phyloP scores from a whole-genome alignment of 2,329 filamentous ascomycete species.

The Ceratocystiopsis sp. region DNA sequence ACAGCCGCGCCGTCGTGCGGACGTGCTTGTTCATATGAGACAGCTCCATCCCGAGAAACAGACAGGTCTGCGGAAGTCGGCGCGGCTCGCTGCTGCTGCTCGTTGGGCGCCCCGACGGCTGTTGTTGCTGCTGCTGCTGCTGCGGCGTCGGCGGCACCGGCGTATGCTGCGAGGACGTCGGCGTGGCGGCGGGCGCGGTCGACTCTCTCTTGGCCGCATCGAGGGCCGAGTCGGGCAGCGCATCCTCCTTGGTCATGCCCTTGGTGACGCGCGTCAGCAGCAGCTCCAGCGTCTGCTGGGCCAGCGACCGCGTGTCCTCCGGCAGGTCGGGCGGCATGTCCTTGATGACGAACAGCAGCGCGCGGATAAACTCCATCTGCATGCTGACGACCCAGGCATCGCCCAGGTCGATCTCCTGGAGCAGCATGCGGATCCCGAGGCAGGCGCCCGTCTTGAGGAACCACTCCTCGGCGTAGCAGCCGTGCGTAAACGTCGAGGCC shows the following conservation, averaged over 20 bases:
- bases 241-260: slow-evolving; percentile 63
- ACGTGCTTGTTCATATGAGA: slow-evolving; percentile 95
- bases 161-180: background rate
- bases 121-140: background rate
- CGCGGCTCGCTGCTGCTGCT: slow-evolving; percentile 11
- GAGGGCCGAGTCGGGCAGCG: slow-evolving; percentile 1
- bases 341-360: slow-evolving; percentile 95
- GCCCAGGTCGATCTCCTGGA: slow-evolving; percentile 70
- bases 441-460: slow-evolving; percentile 92
- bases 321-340: slow-evolving; percentile 92
- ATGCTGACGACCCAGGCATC: slow-evolving; percentile 68
- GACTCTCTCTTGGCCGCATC: background rate
- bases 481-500: slow-evolving; percentile 74
- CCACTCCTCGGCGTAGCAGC: slow-evolving; percentile 96
- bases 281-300: slow-evolving; percentile 67
- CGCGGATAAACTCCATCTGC: slow-evolving; percentile 74
- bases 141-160: background rate
- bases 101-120: background rate
- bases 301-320: slow-evolving; percentile 68
- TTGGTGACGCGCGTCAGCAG: slow-evolving; percentile 66
- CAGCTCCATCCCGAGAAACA: slow-evolving; percentile 72
- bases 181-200: too few species aligned
- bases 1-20: slow-evolving; percentile 67
- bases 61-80: slow-evolving; percentile 50
- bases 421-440: slow-evolving; percentile 73